Percentiles rank a stretch among this genome's conserved stretches.
Conservation (phyloP, 768 basidiomycete genomes). For the Podaxis sp. region DNA sequence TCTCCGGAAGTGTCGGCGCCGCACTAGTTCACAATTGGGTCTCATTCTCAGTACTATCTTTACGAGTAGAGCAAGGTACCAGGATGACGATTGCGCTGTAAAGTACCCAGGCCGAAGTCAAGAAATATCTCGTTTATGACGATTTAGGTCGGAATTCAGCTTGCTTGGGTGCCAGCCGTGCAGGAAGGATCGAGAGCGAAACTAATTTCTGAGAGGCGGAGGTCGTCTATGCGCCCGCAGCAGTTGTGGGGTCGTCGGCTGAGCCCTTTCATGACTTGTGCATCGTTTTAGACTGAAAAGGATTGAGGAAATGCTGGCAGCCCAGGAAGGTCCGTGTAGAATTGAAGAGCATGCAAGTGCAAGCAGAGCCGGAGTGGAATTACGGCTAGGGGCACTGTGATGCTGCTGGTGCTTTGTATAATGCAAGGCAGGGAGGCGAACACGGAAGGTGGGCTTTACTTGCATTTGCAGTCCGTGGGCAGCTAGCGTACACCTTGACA, state of each 20-base stretch:
- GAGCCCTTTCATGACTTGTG: conserved; percentile 83
- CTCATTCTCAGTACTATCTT: conserved; percentile 89
- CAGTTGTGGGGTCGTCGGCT: conserved; percentile 69
- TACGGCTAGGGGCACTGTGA: conserved; percentile 64
- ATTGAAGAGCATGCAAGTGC: conserved; percentile 65
- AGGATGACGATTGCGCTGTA: conserved; percentile 74
- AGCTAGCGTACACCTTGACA: conserved; percentile 66
- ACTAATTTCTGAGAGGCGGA: conserved; percentile 65
- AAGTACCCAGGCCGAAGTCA: conserved; percentile 15
- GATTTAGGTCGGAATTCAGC: conserved; percentile 62
- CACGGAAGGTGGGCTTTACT: conserved; percentile 58
- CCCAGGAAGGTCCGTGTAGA: conserved; percentile 58
- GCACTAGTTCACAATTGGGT: conserved; percentile 90
- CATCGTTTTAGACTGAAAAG: conserved; percentile 22
- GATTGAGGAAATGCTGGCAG: too few relatives aligned
- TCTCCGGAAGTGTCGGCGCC: too few relatives aligned
- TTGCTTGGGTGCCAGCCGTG: conserved; percentile 59
- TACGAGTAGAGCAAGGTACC: conserved; percentile 84
- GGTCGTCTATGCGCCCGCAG: conserved; percentile 69
- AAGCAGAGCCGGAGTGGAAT: conserved; percentile 87
- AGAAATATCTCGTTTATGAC: conserved; percentile 65
- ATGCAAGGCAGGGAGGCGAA: conserved; percentile 25
- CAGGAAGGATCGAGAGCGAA: conserved; percentile 59
- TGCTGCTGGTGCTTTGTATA: conserved; percentile 61
- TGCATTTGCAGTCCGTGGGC: conserved; percentile 80